Percentiles rank a stretch among this genome's conserved stretches.
Evolutionary conservation across 2,329 filamentous ascomycete genomes (phyloP).

Genomic region (Fusarium udum): DNA sequence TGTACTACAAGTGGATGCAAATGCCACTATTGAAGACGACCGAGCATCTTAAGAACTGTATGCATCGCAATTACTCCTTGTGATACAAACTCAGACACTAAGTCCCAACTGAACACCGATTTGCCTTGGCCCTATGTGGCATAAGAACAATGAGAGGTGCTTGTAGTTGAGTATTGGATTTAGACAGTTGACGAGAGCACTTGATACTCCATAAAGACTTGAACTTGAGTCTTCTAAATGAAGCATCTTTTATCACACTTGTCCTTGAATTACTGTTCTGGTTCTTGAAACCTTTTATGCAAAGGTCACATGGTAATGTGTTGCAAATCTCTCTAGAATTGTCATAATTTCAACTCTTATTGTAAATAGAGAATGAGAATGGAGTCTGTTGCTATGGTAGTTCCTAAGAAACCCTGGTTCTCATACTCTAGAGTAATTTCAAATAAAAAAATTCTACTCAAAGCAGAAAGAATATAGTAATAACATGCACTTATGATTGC

Average conservation of each 20-base stretch:
- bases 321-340: background rate
- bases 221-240: background rate
- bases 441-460: background rate
- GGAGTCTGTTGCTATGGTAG: too few relatives aligned
- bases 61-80: too few relatives aligned
- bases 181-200: background rate
- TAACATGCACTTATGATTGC: background rate
- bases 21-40: background rate
- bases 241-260: background rate
- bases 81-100: background rate
- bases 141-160: background rate
- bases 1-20: background rate
- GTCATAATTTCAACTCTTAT: too few relatives aligned
- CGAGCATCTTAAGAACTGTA: too few relatives aligned
- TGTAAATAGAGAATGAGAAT: background rate
- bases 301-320: too few relatives aligned
- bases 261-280: background rate
- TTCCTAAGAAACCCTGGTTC: background rate
- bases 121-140: background rate
- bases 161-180: background rate
- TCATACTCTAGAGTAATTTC: background rate
- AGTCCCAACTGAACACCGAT: too few relatives aligned
- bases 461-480: background rate
- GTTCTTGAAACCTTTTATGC: background rate
- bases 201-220: background rate